Evolutionary conservation across 2,329 filamentous ascomycete species (phyloP).

Genomic region (Penicillium sp.): DNA sequence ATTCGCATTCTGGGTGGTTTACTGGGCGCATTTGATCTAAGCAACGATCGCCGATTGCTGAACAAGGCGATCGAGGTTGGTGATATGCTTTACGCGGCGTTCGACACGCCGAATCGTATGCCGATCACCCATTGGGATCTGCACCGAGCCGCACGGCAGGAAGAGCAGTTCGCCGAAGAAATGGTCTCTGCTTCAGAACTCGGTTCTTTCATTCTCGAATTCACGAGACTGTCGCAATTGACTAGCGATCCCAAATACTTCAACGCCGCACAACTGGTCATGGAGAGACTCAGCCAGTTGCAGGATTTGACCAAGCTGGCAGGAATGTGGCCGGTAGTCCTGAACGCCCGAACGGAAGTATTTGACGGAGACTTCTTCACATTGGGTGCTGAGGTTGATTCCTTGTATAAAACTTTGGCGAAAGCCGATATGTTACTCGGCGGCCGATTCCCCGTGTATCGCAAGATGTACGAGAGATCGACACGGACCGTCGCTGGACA

Average conservation of each 20-base stretch:
- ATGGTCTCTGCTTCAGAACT: slow-evolving; percentile 35
- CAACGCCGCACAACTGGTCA: slow-evolving; percentile 40
- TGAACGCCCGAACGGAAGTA: slow-evolving; percentile 31
- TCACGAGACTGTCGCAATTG: slow-evolving; percentile 43
- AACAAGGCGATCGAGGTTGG: slow-evolving; percentile 74
- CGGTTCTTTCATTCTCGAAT: slow-evolving; percentile 44
- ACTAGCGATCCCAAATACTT: slow-evolving; percentile 41
- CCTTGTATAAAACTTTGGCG: slow-evolving; percentile 59
- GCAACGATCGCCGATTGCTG: slow-evolving; percentile 69
- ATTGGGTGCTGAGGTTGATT: slow-evolving; percentile 58
- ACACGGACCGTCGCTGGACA: slow-evolving; percentile 46
- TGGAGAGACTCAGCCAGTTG: slow-evolving; percentile 31
- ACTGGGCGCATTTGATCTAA: slow-evolving; percentile 79
- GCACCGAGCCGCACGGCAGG: slow-evolving; percentile 20
- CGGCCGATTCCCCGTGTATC: slow-evolving; percentile 48
- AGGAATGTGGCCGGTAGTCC: slow-evolving; percentile 41
- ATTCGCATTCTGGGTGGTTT: slow-evolving; percentile 86
- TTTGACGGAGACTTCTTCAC: slow-evolving; percentile 47
- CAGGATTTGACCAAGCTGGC: slow-evolving; percentile 39
- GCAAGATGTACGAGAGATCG: slow-evolving; percentile 58
- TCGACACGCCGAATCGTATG: slow-evolving; percentile 90
- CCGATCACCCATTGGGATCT: slow-evolving; percentile 59
- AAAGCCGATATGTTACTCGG: slow-evolving; percentile 48
- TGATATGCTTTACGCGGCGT: slow-evolving; percentile 74
- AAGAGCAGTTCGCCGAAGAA: slow-evolving; percentile 28